Base-by-base conservation (phyloP, 495 filamentous ascomycete genomes). In the Massariosphaeria phaeospora region DNA sequence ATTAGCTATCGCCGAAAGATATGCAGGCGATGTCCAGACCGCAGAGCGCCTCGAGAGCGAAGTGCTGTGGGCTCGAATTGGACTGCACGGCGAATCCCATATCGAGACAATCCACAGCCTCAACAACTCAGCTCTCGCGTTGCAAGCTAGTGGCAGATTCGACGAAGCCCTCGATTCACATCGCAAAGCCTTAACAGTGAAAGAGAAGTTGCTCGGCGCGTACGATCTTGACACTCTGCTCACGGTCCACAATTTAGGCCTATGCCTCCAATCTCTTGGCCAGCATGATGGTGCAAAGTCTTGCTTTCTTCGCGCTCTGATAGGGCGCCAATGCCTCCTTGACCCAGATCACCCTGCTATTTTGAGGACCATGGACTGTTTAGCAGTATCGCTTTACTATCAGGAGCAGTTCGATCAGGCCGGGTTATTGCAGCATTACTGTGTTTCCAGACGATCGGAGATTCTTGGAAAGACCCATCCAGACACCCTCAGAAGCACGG, bases 61-160 rank as follows among this genome's bases (percentile, higher is more conserved):
- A 38, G 12, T 38, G 12, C 34, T 38, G 13, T 38, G 34, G 34
- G 13, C 20, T 12, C 34, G 20, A 38, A 13, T 7, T 4, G 4
- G 20, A 4, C 5, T 38, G 3, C 12, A 15, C 8, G 40, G 40
- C 20, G 17, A 21, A 23, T 13, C 6, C 20, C 10, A 43, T 26
- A 21, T 26, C 8, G 40, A 45, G 3, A 45, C 41, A 21, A 18
- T 45, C 5, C 41, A 45, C n/a, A 45, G 41, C 24, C 41, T 45
- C 41, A 45, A 45, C 15, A 45, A 45, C 15, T 17, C 6, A 17
- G 41, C 23, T 12, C 23, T 45, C 24, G 26, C 15, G 3, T 45
- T 11, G 4, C 41, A 45, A 45, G 41, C 5, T 6, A 20, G 5
- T 11, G 41, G 41, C 3, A 8, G n/a, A 1, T 23, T 11, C 7